phyloP scores from a whole-genome alignment of 768 basidiomycete genomes.

The Hydnomerulius pinastri region DNA sequence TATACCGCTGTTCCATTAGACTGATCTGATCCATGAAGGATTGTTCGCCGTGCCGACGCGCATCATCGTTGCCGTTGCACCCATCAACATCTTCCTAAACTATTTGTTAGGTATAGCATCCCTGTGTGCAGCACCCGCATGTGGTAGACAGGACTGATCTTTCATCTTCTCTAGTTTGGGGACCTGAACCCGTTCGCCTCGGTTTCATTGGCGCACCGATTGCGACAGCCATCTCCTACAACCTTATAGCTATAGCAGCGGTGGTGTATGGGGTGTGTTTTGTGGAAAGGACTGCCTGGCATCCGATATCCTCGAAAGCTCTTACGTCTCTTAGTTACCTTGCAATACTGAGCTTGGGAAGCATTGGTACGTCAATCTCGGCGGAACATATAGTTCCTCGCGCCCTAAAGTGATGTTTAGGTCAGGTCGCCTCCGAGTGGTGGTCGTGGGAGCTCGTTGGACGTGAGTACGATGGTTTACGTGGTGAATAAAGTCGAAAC shows the following conservation, averaged over 20 bases:
- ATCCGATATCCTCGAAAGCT: conserved; percentile 63
- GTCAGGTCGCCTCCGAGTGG: conserved; percentile 86
- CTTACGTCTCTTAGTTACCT: conserved; percentile 61
- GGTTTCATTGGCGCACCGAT: conserved; percentile 94
- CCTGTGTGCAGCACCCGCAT: neutral
- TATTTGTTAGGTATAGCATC: conserved; percentile 66
- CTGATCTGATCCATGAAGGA: conserved; percentile 40
- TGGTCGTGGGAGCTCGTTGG: conserved; percentile 92
- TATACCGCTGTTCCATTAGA: conserved; percentile 1
- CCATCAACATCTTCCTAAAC: conserved; percentile 81
- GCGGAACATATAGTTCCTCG: conserved; percentile 73
- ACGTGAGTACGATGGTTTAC: conserved; percentile 11
- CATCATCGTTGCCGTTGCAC: conserved; percentile 79
- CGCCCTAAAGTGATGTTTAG: conserved; percentile 22
- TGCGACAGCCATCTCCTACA: conserved; percentile 85
- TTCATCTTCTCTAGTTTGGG: conserved; percentile 76
- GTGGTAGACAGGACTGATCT: conserved; percentile 46
- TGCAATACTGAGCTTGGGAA: conserved; percentile 74
- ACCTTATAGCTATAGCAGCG: conserved; percentile 67
- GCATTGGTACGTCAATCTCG: conserved; percentile 59
- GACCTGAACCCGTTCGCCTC: conserved; percentile 74
- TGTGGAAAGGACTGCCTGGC: conserved; percentile 78
- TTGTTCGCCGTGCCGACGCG: conserved; percentile 85
- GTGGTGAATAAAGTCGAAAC: neutral
- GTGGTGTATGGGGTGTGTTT: conserved; percentile 64